A percentile compares a stretch with the other conserved stretches of the same genome.
Evolutionary conservation across 345 rosid species (phyloP).

Genomic region (Syzygium jambos): DNA sequence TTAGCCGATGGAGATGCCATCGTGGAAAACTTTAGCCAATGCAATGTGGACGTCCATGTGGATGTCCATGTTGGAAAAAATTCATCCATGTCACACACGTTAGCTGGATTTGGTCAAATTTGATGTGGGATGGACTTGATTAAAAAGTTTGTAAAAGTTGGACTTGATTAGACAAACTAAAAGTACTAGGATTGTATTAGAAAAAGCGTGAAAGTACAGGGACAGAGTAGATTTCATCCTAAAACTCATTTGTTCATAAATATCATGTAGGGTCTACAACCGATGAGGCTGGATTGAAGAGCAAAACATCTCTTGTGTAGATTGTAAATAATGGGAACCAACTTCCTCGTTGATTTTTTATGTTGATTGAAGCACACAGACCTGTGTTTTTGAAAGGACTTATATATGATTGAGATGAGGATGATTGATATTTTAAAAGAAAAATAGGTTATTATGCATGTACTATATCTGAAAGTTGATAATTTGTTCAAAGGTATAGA

Average conservation of each 20-base stretch:
- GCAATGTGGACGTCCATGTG: not conserved
- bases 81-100: not conserved
- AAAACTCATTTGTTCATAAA: not conserved
- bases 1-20: not conserved
- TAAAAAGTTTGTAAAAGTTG: not conserved
- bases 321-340: not conserved
- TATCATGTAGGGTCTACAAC: not conserved
- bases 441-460: not conserved
- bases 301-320: not conserved
- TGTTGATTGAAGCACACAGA: not conserved
- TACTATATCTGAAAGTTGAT: no score
- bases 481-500: no score
- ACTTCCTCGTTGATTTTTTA: not conserved
- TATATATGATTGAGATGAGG: not conserved
- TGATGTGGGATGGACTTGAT: not conserved
- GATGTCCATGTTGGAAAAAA: not conserved
- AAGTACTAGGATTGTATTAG: not conserved
- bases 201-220: not conserved
- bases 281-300: not conserved
- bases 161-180: not conserved
- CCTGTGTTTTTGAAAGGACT: not conserved
- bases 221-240: not conserved
- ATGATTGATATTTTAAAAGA: not conserved
- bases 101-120: not conserved
- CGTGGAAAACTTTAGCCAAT: not conserved